Evolutionary conservation across 2,329 filamentous ascomycete genomes (phyloP), one percentile per base, ranked within the genome.

Genomic region (Colletotrichum cereale): DNA sequence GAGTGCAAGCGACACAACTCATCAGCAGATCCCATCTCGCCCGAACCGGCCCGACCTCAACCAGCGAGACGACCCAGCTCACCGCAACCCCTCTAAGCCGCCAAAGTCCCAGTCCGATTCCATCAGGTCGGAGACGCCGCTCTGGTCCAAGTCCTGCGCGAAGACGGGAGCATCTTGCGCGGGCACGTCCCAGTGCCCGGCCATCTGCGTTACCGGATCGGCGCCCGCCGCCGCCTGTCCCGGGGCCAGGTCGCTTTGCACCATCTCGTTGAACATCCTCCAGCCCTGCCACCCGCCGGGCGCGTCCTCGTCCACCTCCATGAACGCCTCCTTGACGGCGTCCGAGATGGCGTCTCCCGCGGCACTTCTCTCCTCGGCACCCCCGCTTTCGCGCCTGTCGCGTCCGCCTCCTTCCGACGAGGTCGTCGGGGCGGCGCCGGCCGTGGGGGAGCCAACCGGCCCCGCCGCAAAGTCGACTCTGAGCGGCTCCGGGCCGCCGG

Each of bases 191-290:
- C 60, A 24, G 10, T 5, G 29, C 29, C 21, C n/a, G 10, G 11
- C 5, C n/a, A n/a, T n/a, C 2, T n/a, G 18, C 38, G 34, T 3
- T 34, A 16, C 31, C 31, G 34, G 14, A 2, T 6, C 34, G 2
- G 53, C 16, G 16, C 21, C 12, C 2, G 31, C 12, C 8, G 14
- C 2, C 29, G 2, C 18, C 16, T 16, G 26, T 14, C 8, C 34
- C 18, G 58, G n/a, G 4, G n/a, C 26, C 29, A 58, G 21, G 11
- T 75, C 75, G 3, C 58, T 71, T 61, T 72, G 72, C 16, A 78
- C 71, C 76, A 78, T 76, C 58, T 78, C 77, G 34, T 73, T 77
- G 63, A 76, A 78, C 75, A 78, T 77, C 26, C 75, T 73, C 77
- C 77, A 78, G 1, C 76, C 75, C 62, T 77, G 76, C 73, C 75